phyloP scores from a whole-genome alignment of 495 filamentous ascomycete species.

The Lophiotrema nucula region DNA sequence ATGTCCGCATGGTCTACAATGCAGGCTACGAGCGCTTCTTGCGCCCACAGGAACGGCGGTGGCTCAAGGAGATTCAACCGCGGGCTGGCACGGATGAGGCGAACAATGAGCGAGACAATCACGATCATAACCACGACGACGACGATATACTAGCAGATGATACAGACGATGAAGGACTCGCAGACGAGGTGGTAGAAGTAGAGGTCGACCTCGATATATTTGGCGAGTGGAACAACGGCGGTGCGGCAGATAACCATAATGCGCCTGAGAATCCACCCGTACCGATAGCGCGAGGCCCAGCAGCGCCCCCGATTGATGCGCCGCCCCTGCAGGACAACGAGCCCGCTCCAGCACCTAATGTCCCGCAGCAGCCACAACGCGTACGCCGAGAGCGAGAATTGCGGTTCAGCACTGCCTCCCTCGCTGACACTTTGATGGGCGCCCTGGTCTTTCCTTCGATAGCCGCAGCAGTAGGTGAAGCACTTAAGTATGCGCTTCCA shows the following conservation, averaged over 20 bases:
- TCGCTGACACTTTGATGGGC: conserved; percentile 59
- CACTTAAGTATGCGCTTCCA: conserved; percentile 63
- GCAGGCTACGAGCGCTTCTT: conserved; percentile 65
- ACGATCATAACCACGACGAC: conserved; percentile 38
- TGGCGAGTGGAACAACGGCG: conserved; percentile 38
- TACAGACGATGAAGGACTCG: conserved; percentile 48
- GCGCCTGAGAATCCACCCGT: conserved; percentile 29
- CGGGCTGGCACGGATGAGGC: conserved; percentile 48
- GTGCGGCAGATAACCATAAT: conserved; percentile 30
- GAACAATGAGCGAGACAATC: conserved; percentile 1
- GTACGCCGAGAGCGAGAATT: conserved; percentile 41
- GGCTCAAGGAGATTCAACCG: conserved; percentile 65
- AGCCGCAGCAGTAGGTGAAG: conserved; percentile 64
- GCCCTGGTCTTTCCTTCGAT: conserved; percentile 63
- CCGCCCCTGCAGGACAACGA: conserved; percentile 12
- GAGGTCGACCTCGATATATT: conserved; percentile 38
- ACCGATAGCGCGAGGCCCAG: conserved; percentile 28
- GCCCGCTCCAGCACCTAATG: conserved; percentile 27
- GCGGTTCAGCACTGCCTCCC: conserved; percentile 50
- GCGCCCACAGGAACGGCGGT: conserved; percentile 59
- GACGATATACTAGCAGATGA: conserved; percentile 48
- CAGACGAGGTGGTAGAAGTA: conserved; percentile 42
- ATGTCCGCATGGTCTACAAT: conserved; percentile 65
- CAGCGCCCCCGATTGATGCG: conserved; percentile 24
- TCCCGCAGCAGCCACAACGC: conserved; percentile 24